A percentile compares a stretch with the other conserved stretches of the same genome.
Evolutionary conservation across 768 basidiomycete genomes (phyloP).

Genomic region (Roridomyces roridus): DNA sequence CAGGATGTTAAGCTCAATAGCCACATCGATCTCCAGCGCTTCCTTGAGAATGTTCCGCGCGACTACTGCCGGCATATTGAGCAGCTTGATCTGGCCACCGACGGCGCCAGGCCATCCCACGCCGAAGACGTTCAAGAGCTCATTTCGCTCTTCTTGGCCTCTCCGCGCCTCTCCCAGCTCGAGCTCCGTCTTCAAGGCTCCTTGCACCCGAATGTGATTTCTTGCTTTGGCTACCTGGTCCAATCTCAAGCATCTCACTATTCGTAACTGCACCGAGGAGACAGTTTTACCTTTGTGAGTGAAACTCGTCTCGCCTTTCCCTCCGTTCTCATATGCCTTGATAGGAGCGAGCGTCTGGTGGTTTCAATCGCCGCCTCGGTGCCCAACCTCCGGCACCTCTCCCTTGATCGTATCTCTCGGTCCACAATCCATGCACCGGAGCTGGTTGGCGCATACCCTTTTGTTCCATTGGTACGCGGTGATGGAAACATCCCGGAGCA

Average conservation of each 20-base stretch:
- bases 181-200: conserved; percentile 55
- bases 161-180: conserved; percentile 54
- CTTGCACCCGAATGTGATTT: conserved; percentile 53
- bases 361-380: conserved; percentile 71
- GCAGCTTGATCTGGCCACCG: conserved; percentile 53
- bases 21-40: conserved; percentile 53
- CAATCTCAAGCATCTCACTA: conserved; percentile 51
- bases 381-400: conserved; percentile 59
- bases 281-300: conserved; percentile 50
- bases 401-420: conserved; percentile 68
- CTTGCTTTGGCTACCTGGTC: conserved; percentile 52
- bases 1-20: conserved; percentile 58
- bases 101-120: conserved; percentile 34
- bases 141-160: conserved; percentile 54
- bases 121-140: conserved; percentile 59
- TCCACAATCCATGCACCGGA: conserved; percentile 70
- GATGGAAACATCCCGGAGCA: conserved; percentile 67
- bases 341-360: conserved; percentile 71
- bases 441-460: conserved; percentile 57
- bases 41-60: conserved; percentile 62
- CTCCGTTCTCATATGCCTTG: neutral
- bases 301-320: conserved; percentile 5
- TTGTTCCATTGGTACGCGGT: conserved; percentile 64
- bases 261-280: conserved; percentile 53
- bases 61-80: conserved; percentile 57